Conservation (phyloP, 225 moss, liverwort and hornwort species). For the Polytrichum formosum region DNA sequence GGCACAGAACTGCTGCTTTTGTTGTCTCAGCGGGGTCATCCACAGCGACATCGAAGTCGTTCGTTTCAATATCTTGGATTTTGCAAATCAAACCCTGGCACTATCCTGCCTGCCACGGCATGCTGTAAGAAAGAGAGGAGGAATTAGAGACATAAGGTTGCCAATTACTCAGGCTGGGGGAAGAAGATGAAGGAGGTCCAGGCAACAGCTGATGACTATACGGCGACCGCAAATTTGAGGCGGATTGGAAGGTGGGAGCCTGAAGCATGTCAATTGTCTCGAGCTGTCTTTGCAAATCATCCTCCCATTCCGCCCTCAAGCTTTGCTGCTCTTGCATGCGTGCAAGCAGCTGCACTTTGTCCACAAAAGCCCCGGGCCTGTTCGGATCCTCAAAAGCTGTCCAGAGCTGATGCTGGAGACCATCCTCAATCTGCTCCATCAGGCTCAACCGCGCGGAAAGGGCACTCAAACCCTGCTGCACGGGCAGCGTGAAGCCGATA, state of each 20-base stretch:
- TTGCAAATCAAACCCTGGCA: too few relatives aligned
- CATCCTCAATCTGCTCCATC: conserved; percentile 73
- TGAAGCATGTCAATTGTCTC: conserved; percentile 55
- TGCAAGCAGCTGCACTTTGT: conserved; percentile 49
- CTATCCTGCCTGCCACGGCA: too few relatives aligned
- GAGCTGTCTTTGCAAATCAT: conserved; percentile 60
- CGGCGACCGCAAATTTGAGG: conserved; percentile 19
- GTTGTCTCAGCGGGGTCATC: too few relatives aligned
- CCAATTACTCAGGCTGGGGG: conserved; percentile 21
- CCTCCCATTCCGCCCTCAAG: conserved; percentile 60
- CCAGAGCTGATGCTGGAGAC: conserved; percentile 37
- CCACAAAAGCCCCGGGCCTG: conserved; percentile 33
- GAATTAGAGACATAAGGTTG: not conserved
- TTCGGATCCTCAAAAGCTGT: conserved; percentile 33
- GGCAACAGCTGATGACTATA: conserved; percentile 8
- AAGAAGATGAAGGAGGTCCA: conserved; percentile 10
- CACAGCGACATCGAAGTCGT: too few relatives aligned
- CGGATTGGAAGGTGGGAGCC: conserved; percentile 23
- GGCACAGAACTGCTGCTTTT: too few relatives aligned
- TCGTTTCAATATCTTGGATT: too few relatives aligned
- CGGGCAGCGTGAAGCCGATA: conserved; percentile 37
- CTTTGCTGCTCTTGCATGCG: conserved; percentile 70
- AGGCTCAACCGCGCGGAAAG: conserved; percentile 45
- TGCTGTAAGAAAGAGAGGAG: too few relatives aligned
- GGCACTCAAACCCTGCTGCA: conserved; percentile 53